These are phyloP conservation scores for Raphanus raphanistrum DNA, from an alignment of 345 rosid genomes.

Conservation along the genomic window DNA sequence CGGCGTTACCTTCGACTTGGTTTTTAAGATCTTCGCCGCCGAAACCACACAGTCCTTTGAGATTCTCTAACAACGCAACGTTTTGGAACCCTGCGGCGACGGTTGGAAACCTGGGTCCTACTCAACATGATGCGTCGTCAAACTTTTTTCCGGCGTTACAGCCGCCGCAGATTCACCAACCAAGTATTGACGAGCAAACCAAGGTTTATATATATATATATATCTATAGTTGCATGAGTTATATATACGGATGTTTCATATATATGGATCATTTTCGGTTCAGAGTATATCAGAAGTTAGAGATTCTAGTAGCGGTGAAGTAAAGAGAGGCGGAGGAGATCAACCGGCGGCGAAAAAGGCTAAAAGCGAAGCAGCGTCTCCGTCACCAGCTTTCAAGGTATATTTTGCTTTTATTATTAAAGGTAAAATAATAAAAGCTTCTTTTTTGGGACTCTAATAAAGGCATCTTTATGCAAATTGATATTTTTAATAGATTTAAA, in stretches of 20 bases:
- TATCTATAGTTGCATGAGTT: background rate
- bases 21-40: conserved; percentile 69
- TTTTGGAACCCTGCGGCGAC: conserved; percentile 65
- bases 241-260: background rate
- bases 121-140: conserved; percentile 55
- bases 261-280: conserved; percentile 1
- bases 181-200: conserved; percentile 50
- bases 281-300: conserved; percentile 55
- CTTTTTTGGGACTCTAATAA: conserved; percentile 25
- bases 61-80: conserved; percentile 87
- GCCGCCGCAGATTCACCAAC: conserved; percentile 48
- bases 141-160: conserved; percentile 62
- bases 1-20: conserved; percentile 55
- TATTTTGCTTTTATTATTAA: conserved; percentile 15
- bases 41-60: conserved; percentile 54
- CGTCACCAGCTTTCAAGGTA: conserved; percentile 96
- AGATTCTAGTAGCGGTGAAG: conserved; percentile 49
- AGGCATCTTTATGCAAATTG: conserved; percentile 35
- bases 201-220: conserved; percentile 38
- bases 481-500: conserved; percentile 4
- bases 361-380: conserved; percentile 69
- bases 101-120: conserved; percentile 55
- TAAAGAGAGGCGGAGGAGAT: conserved; percentile 78
- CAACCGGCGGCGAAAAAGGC: conserved; percentile 63
- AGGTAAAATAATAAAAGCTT: conserved; percentile 27